Conservation (phyloP, 257 asterid species). For the Scutellaria minor region DNA sequence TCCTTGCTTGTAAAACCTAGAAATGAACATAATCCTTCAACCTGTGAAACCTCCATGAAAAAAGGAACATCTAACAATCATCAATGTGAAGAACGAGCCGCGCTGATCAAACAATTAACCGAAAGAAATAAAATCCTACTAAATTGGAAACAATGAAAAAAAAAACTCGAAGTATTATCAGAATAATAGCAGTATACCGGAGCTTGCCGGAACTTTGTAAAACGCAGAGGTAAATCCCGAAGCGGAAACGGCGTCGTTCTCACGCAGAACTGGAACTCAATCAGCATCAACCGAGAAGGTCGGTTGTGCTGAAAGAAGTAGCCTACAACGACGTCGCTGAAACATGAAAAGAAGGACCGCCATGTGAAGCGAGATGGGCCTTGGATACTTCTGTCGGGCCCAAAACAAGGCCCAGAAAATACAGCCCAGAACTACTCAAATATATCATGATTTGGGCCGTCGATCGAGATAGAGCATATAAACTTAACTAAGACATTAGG, state of each 20-base stretch:
- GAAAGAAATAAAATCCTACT: neutral
- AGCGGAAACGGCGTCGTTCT: slow-evolving; percentile 34
- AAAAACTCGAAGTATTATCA: neutral
- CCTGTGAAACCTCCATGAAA: slow-evolving; percentile 37
- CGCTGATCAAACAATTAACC: neutral
- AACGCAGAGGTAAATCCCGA: slow-evolving; percentile 8
- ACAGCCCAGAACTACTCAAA: too few relatives aligned
- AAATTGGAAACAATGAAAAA: neutral
- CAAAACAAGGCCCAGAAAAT: neutral
- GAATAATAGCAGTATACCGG: slow-evolving; percentile 14
- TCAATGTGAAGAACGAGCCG: slow-evolving; percentile 16
- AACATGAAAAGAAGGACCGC: slow-evolving; percentile 11
- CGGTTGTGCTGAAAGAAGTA: slow-evolving; percentile 19
- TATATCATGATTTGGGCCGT: too few relatives aligned
- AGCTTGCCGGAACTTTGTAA: slow-evolving; percentile 30
- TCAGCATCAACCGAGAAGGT: slow-evolving; percentile 17
- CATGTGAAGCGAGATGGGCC: neutral
- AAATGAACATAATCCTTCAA: slow-evolving; percentile 55
- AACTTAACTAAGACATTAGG: too few relatives aligned
- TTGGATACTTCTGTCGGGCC: too few relatives aligned
- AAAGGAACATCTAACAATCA: slow-evolving; percentile 26
- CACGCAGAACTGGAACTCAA: slow-evolving; percentile 31
- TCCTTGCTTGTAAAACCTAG: slow-evolving; percentile 51
- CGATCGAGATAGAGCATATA: too few relatives aligned
- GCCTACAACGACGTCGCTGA: slow-evolving; percentile 27